A percentile compares a stretch with the other conserved stretches of the same genome.
Conservation (phyloP, 2,329 filamentous ascomycete species). For the Ascochyta clinopodiicola region DNA sequence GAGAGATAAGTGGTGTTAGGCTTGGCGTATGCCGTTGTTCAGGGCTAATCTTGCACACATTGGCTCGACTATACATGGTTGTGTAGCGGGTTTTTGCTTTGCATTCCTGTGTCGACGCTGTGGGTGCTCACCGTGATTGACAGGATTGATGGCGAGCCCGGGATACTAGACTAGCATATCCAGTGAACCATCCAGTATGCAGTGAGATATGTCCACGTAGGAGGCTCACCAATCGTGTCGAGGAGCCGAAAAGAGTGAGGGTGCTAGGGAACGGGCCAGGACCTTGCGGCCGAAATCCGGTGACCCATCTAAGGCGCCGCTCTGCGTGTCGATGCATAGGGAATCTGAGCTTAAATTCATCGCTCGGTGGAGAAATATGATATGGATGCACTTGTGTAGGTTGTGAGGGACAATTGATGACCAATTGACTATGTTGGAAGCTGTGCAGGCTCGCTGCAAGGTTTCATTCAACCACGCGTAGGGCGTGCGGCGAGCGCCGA, state of each 20-base stretch:
- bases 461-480: neutral
- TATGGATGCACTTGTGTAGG: neutral
- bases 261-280: slow-evolving; percentile 22
- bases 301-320: slow-evolving; percentile 21
- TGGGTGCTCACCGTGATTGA: neutral
- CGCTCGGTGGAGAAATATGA: neutral
- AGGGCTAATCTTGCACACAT: slow-evolving; percentile 7
- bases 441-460: slow-evolving; percentile 1
- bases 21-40: neutral
- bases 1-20: neutral
- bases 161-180: neutral
- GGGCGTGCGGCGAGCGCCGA: neutral
- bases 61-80: neutral
- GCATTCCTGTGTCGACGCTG: neutral
- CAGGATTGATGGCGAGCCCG: neutral
- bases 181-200: neutral
- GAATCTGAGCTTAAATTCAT: slow-evolving; percentile 2
- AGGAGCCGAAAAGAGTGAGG: neutral
- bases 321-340: slow-evolving; percentile 13
- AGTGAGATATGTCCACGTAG: neutral
- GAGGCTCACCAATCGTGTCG: slow-evolving; percentile 11
- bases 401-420: neutral
- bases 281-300: slow-evolving; percentile 32
- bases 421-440: neutral
- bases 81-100: neutral